Evolutionary conservation across 2,329 filamentous ascomycete species (phyloP).

Genomic region (Fusarium euwallaceae): DNA sequence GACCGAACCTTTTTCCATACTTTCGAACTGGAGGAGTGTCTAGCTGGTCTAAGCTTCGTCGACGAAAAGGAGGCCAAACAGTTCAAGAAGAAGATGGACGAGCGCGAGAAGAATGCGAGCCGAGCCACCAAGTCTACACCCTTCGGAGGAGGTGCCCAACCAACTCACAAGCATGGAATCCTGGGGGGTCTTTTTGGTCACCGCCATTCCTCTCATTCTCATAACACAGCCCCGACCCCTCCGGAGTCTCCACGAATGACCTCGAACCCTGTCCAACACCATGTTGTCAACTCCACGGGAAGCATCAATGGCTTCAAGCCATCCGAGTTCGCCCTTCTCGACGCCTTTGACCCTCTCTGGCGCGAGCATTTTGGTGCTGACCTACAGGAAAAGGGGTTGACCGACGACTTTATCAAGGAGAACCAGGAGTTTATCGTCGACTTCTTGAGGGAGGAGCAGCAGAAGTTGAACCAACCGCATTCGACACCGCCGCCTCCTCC

Average conservation of each 20-base stretch:
- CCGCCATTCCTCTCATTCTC: slow-evolving; percentile 68
- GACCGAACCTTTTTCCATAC: slow-evolving; percentile 98
- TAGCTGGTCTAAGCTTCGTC: slow-evolving; percentile 90
- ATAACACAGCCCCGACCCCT: slow-evolving; percentile 68
- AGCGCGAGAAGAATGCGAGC: slow-evolving; percentile 94
- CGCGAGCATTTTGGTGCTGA: slow-evolving; percentile 75
- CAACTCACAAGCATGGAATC: slow-evolving; percentile 59
- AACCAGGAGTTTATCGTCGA: slow-evolving; percentile 78
- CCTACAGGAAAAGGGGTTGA: slow-evolving; percentile 72
- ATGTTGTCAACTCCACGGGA: slow-evolving; percentile 58
- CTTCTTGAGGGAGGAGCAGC: slow-evolving; percentile 71
- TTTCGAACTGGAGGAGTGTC: slow-evolving; percentile 93
- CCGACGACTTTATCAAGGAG: slow-evolving; percentile 75
- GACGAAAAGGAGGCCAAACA: slow-evolving; percentile 98
- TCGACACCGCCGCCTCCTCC: slow-evolving; percentile 45
- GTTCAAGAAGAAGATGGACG: slow-evolving; percentile 97
- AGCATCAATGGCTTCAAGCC: slow-evolving; percentile 60
- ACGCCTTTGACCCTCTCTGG: slow-evolving; percentile 75
- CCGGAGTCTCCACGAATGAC: slow-evolving; percentile 67
- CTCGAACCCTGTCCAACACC: slow-evolving; percentile 52
- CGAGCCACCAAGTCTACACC: slow-evolving; percentile 86
- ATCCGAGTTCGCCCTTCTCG: slow-evolving; percentile 69
- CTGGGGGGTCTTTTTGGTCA: slow-evolving; percentile 74
- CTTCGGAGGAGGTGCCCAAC: slow-evolving; percentile 70
- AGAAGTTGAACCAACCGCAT: slow-evolving; percentile 48